Evolutionary conservation across 805 yeast species (phyloP), one percentile per base, ranked within the genome.

Genomic region (Wickerhamiella alocasiicola): DNA sequence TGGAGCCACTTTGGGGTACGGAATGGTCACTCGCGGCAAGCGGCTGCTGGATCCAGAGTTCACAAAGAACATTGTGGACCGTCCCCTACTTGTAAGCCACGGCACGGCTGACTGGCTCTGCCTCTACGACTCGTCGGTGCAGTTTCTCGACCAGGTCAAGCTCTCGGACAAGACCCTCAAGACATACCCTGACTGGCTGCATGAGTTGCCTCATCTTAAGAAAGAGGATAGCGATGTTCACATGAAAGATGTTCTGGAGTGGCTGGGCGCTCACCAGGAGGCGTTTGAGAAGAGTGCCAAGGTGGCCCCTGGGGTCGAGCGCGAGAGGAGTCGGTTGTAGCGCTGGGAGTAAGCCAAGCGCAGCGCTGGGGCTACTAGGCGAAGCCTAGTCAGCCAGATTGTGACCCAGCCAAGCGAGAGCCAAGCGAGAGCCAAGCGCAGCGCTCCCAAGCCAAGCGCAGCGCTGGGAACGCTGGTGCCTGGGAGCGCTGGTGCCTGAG

Each of bases 91-190:
- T 20, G 38, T 61, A 6, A 30, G 46, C 29, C 62, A 56, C 33
- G 66, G 66, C 20, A 43, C 72, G 77, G 67, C 27, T 2, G 56
- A 53, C 31, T 20, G n/a, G 13, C 31, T 53, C 16, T 47, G 55
- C 42, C 52, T 46, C 30, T 36, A 27, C 20, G 41, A 31, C 11
- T 46, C 45, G 21, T 25, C 51, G 5, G 26, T 33, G 28, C 16
- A 43, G 39, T 49, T 49, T 35, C 34, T 44, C 33, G 31, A 40
- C 3, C 13, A 35, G 23, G 46, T 40, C 9, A 40, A 34, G 13
- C 39, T 45, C 11, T 35, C 39, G 12, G 54, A 50, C 41, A 52
- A 52, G 40, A 46, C 49, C 16, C 41, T 48, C n/a, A 41, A 46
- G 17, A 24, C 41, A 4, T 46, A 51, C 25, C 40, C 37, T 5